Conservation (phyloP, 352 stramenopile species). For the Pythium diclinum region DNA sequence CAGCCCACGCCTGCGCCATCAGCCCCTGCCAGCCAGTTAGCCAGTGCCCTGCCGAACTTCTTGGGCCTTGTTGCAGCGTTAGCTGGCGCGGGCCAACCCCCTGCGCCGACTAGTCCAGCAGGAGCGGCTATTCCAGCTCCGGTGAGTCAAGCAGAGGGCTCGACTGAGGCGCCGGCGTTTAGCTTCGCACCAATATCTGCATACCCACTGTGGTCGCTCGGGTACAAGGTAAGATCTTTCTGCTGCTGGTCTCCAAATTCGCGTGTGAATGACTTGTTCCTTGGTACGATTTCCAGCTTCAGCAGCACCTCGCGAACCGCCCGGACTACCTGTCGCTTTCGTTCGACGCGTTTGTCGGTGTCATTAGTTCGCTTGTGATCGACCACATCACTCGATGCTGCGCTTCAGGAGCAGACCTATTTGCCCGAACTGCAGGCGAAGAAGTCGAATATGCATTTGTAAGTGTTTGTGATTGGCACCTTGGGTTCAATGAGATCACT, state of each 20-base stretch:
- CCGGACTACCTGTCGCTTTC: not conserved
- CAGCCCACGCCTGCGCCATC: not conserved
- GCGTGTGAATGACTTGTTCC: not conserved
- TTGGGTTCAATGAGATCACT: not conserved
- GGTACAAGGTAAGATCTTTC: not conserved
- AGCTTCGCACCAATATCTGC: constrained; percentile 6
- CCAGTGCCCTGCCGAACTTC: not conserved
- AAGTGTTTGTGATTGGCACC: not conserved
- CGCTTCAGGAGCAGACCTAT: not conserved
- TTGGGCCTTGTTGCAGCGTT: not conserved
- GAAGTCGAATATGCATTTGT: constrained; percentile 20
- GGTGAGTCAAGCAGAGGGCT: not conserved
- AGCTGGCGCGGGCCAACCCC: not conserved
- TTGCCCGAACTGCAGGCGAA: constrained; percentile 8
- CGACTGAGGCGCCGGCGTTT: not conserved
- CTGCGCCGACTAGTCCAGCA: not conserved
- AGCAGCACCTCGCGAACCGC: not conserved
- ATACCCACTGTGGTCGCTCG: not conserved
- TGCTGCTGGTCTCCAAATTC: too few relatives aligned
- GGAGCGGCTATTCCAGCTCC: not conserved
- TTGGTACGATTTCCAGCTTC: not conserved
- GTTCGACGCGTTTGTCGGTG: constrained; percentile 8
- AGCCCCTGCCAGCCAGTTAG: not conserved
- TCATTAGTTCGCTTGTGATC: not conserved
- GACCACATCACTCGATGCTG: constrained; percentile 11